A percentile compares a stretch with the other conserved stretches of the same genome.
Evolutionary conservation across 164 flowering plant genomes (phyloP).

Genomic region (Stephania yunnanensis): DNA sequence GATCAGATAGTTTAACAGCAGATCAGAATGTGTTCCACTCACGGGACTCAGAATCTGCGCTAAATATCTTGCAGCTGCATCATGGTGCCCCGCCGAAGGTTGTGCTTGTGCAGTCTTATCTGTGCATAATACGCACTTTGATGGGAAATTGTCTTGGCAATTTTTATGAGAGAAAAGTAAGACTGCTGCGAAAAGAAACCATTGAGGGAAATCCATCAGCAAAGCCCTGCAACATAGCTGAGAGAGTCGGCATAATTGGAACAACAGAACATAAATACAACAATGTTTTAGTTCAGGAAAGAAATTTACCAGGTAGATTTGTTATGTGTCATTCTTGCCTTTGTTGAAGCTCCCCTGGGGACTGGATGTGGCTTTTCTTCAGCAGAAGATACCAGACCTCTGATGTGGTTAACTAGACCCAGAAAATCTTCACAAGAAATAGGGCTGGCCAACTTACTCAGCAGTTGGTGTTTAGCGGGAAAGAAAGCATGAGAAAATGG

Average conservation of each 20-base stretch:
- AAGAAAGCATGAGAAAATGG: conserved; percentile 68
- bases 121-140: conserved; percentile 11
- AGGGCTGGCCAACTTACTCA: conserved; percentile 45
- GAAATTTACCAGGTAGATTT: conserved; percentile 58
- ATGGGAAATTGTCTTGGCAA: conserved; percentile 17
- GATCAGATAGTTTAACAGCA: conserved; percentile 30
- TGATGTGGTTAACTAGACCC: conserved; percentile 31
- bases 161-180: conserved; percentile 39
- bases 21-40: conserved; percentile 29
- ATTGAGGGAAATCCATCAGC: conserved; percentile 61
- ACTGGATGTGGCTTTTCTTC: conserved; percentile 10
- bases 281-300: conserved; percentile 1
- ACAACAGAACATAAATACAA: not conserved
- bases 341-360: conserved; percentile 19
- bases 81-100: conserved; percentile 16
- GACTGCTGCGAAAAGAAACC: conserved; percentile 62
- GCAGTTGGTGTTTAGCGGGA: conserved; percentile 29
- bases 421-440: conserved; percentile 37
- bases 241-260: not conserved
- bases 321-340: conserved; percentile 30
- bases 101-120: conserved; percentile 11
- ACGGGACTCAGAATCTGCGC: conserved; percentile 60
- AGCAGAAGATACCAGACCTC: conserved; percentile 11
- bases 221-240: conserved; percentile 49
- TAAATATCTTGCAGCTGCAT: conserved; percentile 58